Percentiles rank a stretch among this genome's conserved stretches.
Evolutionary conservation across 1,139 yeast genomes (phyloP).

Genomic region (Zygotorulaspora mrakii): DNA sequence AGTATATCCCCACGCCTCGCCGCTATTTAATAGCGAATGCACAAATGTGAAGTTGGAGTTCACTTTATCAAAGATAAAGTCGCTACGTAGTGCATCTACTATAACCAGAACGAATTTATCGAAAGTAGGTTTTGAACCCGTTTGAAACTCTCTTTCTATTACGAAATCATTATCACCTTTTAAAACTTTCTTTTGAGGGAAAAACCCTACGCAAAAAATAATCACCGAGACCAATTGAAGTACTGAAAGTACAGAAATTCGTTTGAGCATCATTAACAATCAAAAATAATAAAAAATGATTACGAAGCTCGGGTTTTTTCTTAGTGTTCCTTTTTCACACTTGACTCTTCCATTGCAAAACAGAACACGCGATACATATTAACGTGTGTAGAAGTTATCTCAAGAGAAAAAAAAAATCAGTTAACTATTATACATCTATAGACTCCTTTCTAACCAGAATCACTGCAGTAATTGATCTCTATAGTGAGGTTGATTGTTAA

Average conservation of each 20-base stretch:
- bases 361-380: neutral
- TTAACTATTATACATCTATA: constrained; percentile 7
- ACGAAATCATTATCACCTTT: constrained; percentile 45
- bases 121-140: constrained; percentile 48
- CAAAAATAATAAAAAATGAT: too few species aligned
- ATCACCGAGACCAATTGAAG: constrained; percentile 51
- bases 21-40: constrained; percentile 61
- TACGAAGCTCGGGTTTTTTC: too few species aligned
- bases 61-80: constrained; percentile 65
- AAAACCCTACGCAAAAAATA: constrained; percentile 75
- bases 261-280: constrained; percentile 9
- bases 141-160: constrained; percentile 20
- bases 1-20: constrained; percentile 80
- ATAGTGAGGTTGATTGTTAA: constrained; percentile 86
- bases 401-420: constrained; percentile 5
- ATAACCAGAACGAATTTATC: constrained; percentile 74
- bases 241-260: constrained; percentile 28
- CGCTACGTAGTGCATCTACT: constrained; percentile 89
- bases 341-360: neutral
- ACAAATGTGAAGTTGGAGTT: constrained; percentile 59
- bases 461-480: constrained; percentile 87
- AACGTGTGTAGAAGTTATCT: too few species aligned
- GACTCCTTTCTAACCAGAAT: constrained; percentile 4
- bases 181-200: constrained; percentile 76
- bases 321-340: too few species aligned